These are phyloP conservation scores for Waltiozyma sp. DNA, from an alignment of 1,139 yeast species.

Conservation along the genomic window DNA sequence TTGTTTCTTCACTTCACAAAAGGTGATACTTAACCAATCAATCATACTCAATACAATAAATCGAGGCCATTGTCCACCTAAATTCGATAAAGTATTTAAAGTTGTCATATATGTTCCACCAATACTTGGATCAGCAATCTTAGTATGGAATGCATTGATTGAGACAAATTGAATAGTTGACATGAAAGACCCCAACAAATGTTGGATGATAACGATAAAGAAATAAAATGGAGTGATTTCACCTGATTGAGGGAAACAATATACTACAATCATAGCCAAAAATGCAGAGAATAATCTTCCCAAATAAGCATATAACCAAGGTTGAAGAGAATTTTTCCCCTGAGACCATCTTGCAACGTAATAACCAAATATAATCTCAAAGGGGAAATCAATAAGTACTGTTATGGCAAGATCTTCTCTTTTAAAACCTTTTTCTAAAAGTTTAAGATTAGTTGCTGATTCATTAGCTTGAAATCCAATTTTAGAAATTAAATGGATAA, in stretches of 20 bases:
- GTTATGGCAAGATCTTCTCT: slow-evolving; percentile 91
- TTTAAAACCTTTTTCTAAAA: slow-evolving; percentile 86
- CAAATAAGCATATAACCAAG: slow-evolving; percentile 86
- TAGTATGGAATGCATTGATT: slow-evolving; percentile 88
- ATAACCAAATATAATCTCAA: slow-evolving; percentile 89
- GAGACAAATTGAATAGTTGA: slow-evolving; percentile 92
- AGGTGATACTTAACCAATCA: slow-evolving; percentile 60
- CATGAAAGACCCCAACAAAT: slow-evolving; percentile 82
- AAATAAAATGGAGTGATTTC: slow-evolving; percentile 36
- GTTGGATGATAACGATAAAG: slow-evolving; percentile 63
- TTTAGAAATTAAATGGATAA: slow-evolving; percentile 70
- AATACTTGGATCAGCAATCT: slow-evolving; percentile 87
- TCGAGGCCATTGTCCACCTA: slow-evolving; percentile 98
- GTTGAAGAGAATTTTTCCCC: slow-evolving; percentile 58
- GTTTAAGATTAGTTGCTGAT: slow-evolving; percentile 84
- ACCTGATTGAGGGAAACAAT: slow-evolving; percentile 49
- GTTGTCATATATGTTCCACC: slow-evolving; percentile 99
- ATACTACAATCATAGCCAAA: slow-evolving; percentile 65
- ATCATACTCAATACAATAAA: slow-evolving; percentile 66
- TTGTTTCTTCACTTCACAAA: slow-evolving; percentile 32
- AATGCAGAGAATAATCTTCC: slow-evolving; percentile 73
- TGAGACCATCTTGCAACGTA: slow-evolving; percentile 94
- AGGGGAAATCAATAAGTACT: slow-evolving; percentile 89
- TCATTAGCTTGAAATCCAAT: slow-evolving; percentile 94
- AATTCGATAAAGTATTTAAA: slow-evolving; percentile 77